A percentile compares a stretch with the other conserved stretches of the same genome.
phyloP scores from a whole-genome alignment of 306 rosid species.

The Vigna unguiculata region DNA sequence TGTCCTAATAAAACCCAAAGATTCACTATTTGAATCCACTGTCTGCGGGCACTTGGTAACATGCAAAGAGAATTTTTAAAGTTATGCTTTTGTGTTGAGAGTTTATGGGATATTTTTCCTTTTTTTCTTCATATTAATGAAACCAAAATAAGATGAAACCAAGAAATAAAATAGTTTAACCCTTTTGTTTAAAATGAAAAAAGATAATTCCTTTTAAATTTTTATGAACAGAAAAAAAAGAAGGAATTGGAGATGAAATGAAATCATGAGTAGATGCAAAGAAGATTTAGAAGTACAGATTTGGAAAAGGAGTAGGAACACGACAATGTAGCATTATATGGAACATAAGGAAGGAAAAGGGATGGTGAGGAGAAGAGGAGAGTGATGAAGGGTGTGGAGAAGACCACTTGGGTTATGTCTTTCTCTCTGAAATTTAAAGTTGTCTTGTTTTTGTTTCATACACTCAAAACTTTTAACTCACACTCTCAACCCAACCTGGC shows the following conservation, averaged over 20 bases:
- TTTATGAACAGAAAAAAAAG: too few relatives aligned
- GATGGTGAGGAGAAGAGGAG: slow-evolving; percentile 39
- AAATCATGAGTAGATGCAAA: slow-evolving; percentile 1
- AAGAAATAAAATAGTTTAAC: too few relatives aligned
- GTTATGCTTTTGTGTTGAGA: too few relatives aligned
- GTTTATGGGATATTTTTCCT: too few relatives aligned
- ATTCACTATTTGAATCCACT: slow-evolving; percentile 18
- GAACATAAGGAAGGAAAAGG: slow-evolving; percentile 29
- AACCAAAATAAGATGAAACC: too few relatives aligned
- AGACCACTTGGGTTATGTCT: slow-evolving; percentile 15
- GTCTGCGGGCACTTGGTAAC: neutral
- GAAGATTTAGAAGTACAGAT: slow-evolving; percentile 22
- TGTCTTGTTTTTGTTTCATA: neutral
- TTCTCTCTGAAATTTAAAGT: slow-evolving; percentile 14
- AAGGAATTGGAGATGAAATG: neutral
- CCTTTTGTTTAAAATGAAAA: too few relatives aligned
- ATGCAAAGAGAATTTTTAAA: neutral
- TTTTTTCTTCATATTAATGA: too few relatives aligned
- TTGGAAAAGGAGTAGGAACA: neutral
- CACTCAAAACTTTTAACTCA: neutral
- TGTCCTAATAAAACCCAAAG: neutral
- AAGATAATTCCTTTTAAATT: too few relatives aligned
- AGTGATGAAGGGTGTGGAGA: slow-evolving; percentile 27
- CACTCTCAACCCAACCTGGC: neutral
- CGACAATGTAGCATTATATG: slow-evolving; percentile 32